Conservation (phyloP, 306 rosid genomes). For the Pterocarpus macrocarpus region DNA sequence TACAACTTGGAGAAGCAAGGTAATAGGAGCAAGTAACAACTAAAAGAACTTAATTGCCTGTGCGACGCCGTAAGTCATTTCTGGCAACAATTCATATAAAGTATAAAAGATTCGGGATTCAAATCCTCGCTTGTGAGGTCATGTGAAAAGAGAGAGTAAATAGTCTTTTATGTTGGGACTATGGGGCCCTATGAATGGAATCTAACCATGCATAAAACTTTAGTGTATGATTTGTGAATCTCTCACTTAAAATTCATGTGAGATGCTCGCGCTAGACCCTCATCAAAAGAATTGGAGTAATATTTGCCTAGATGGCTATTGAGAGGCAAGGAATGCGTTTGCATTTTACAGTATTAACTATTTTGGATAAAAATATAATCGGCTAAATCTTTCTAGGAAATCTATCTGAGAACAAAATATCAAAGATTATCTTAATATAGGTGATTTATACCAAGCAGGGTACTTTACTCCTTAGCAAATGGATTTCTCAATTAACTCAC, state of each 20-base stretch:
- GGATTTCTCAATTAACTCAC: too few species aligned
- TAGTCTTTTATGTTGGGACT: not conserved
- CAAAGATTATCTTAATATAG: too few species aligned
- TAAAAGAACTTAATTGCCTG: not conserved
- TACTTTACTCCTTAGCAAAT: too few species aligned
- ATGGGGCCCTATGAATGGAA: constrained; percentile 11
- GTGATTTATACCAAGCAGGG: too few species aligned
- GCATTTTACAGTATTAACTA: constrained; percentile 9
- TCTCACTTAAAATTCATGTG: constrained; percentile 5
- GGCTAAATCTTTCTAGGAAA: too few species aligned
- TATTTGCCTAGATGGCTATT: constrained; percentile 19
- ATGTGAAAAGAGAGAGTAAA: constrained; percentile 2
- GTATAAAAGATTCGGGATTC: not conserved
- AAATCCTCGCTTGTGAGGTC: constrained; percentile 17
- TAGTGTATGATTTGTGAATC: not conserved
- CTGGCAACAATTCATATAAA: not conserved
- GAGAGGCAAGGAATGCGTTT: not conserved
- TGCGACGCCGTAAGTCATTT: not conserved
- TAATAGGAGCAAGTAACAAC: constrained; percentile 17
- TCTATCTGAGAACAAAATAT: too few species aligned
- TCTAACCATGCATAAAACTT: not conserved
- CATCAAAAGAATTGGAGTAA: constrained; percentile 32
- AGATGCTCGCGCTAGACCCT: constrained; percentile 31
- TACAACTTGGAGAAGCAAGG: constrained; percentile 30
- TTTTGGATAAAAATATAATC: too few species aligned